Evolutionary conservation across 352 stramenopile genomes (phyloP).

Genomic region (Phytophthora pisi): DNA sequence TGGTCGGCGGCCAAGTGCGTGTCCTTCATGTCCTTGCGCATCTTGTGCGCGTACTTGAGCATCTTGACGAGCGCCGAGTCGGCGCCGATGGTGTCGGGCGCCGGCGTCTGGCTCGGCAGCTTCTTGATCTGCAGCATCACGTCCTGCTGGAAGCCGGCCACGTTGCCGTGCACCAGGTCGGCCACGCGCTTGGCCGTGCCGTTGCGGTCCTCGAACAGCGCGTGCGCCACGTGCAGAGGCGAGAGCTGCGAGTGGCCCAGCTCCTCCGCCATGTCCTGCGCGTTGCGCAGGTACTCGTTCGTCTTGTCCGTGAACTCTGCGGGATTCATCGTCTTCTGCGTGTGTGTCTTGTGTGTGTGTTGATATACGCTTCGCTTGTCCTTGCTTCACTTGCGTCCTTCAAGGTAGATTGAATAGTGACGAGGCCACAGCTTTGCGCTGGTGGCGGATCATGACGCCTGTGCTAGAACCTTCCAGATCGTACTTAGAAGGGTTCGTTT

Average conservation of each 20-base stretch:
- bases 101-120: constrained; percentile 72
- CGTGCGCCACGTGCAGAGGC: constrained; percentile 69
- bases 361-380: constrained; percentile 19
- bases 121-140: constrained; percentile 61
- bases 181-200: constrained; percentile 62
- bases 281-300: constrained; percentile 58
- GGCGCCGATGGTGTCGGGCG: constrained; percentile 62
- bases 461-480: constrained; percentile 40
- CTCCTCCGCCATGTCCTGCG: constrained; percentile 63
- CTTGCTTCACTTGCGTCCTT: constrained; percentile 27
- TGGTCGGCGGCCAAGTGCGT: constrained; percentile 79
- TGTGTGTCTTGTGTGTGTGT: background rate
- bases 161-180: constrained; percentile 57
- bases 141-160: constrained; percentile 51
- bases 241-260: constrained; percentile 77
- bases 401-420: constrained; percentile 39
- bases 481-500: constrained; percentile 23
- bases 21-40: constrained; percentile 84
- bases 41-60: constrained; percentile 82
- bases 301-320: constrained; percentile 87
- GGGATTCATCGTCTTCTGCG: constrained; percentile 54
- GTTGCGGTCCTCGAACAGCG: constrained; percentile 71
- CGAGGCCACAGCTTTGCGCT: background rate
- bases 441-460: constrained; percentile 1
- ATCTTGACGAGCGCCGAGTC: constrained; percentile 80